Percentiles rank a stretch among this genome's conserved stretches.
Evolutionary conservation across 441 rosid genomes (phyloP).

Genomic region (Jatropha podagrica): DNA sequence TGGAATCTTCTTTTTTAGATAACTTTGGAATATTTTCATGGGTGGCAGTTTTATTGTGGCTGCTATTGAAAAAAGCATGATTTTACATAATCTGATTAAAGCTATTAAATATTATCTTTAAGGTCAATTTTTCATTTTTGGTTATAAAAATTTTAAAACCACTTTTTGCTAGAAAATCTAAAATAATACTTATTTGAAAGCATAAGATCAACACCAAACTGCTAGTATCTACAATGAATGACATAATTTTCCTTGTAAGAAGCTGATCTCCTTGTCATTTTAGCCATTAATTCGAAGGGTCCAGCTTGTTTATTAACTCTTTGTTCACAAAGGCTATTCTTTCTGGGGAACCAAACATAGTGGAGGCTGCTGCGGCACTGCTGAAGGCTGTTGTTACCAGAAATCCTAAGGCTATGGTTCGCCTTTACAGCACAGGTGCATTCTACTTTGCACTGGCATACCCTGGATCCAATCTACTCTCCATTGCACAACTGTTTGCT

Average conservation of each 20-base stretch:
- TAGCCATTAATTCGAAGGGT: not conserved
- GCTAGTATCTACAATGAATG: not conserved
- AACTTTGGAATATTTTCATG: too few relatives aligned
- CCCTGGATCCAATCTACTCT: conserved; percentile 95
- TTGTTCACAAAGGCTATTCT: conserved; percentile 69
- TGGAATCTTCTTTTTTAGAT: too few relatives aligned
- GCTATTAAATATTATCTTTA: too few relatives aligned
- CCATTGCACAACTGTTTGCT: conserved; percentile 93
- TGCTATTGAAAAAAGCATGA: too few relatives aligned
- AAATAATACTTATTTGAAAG: too few relatives aligned
- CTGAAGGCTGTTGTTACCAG: conserved; percentile 95
- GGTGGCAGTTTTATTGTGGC: too few relatives aligned
- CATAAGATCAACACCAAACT: too few relatives aligned
- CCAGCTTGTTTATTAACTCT: not conserved
- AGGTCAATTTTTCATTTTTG: too few relatives aligned
- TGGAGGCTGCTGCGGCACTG: conserved; percentile 94
- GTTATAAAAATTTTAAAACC: too few relatives aligned
- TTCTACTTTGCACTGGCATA: conserved; percentile 96
- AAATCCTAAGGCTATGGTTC: conserved; percentile 99
- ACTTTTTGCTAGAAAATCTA: too few relatives aligned
- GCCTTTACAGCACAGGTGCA: conserved; percentile 97
- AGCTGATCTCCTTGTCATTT: not conserved
- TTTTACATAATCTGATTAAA: too few relatives aligned
- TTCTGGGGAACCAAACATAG: conserved; percentile 97
- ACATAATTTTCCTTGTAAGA: conserved; percentile 1